Base-by-base conservation (phyloP, 768 basidiomycete species). In the Paxillus rubicundulus region DNA sequence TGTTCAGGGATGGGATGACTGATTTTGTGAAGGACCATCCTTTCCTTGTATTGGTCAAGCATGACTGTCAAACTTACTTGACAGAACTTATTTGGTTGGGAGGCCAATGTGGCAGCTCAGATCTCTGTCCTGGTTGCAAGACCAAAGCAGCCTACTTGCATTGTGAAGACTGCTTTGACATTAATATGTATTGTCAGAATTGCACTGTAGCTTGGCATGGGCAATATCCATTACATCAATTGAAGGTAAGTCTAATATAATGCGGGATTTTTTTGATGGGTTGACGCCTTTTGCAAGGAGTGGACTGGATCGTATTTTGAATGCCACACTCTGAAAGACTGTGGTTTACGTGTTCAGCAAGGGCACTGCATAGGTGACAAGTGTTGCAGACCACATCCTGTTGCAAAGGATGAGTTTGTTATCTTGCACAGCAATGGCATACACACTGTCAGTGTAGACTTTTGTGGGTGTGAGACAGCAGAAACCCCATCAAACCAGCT, bases 341-440 rank as follows among this genome's bases (percentile, higher is more conserved):
- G 62, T 7, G 65, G 66, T 5, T 39, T 66, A 4, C 43, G 38
- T 12, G 39, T 67, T 2, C 61, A 66, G 30, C 49, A 66, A n/a
- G 60, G 64, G 1, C 65, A 67, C 34, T 33, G 12, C 14, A 32
- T 39, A 14, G 55, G 53, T 7, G 34, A 55, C 9, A 21, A 17
- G 7, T 61, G 59, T 38, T 40, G 45, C 10, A 33, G 27, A 7
- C 48, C 49, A 21, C 5, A 4, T 9, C 28, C 39, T 13, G 36
- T 33, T 0, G 13, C 28, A 9, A 41, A 39, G 4, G 43, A 59
- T 5, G 42, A 55, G 9, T 62, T 67, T 30, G 37, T 55, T 1
- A 42, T 66, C 54, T 67, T 37, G 21, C 21, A 24, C 21, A 24
- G 21, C 21, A 24, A 24, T 24, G 21, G 21, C 5, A 5, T 24